Conservation (phyloP, 2,329 filamentous ascomycete species). For the Fusarium palustre region DNA sequence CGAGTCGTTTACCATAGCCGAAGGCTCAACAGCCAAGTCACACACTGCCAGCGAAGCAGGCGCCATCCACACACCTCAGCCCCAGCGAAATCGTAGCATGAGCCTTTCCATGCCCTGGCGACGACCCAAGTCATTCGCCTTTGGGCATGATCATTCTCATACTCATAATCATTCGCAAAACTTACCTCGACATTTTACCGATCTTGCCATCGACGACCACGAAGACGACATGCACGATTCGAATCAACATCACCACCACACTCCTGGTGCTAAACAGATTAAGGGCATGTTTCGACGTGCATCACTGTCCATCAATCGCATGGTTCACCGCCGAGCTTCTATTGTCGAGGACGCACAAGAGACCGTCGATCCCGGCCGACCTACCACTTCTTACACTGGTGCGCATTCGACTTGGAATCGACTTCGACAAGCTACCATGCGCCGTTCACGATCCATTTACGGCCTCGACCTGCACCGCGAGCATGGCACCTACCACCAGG, state of each 20-base stretch:
- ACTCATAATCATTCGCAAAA: constrained; percentile 45
- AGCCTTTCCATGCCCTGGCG: constrained; percentile 65
- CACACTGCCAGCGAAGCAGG: constrained; percentile 22
- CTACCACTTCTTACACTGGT: constrained; percentile 60
- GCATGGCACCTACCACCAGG: constrained; percentile 39
- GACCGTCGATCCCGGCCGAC: constrained; percentile 46
- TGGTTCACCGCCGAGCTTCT: constrained; percentile 63
- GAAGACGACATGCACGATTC: constrained; percentile 45
- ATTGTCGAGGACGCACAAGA: constrained; percentile 49
- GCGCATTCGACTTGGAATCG: constrained; percentile 60
- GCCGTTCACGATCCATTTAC: constrained; percentile 60
- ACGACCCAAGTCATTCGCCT: constrained; percentile 58
- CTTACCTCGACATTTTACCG: constrained; percentile 48
- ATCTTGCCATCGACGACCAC: constrained; percentile 51
- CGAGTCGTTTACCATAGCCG: constrained; percentile 33
- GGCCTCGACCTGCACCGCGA: constrained; percentile 54
- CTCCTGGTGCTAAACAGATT: constrained; percentile 51
- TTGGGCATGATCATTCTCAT: constrained; percentile 48
- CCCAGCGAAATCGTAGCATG: constrained; percentile 60
- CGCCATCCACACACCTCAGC: constrained; percentile 22
- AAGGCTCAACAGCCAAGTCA: constrained; percentile 16
- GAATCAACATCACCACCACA: constrained; percentile 43
- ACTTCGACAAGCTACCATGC: constrained; percentile 63
- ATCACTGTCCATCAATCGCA: constrained; percentile 65
- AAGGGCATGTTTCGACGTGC: constrained; percentile 67